A percentile compares a stretch with the other conserved stretches of the same genome.
phyloP scores from a whole-genome alignment of 495 filamentous ascomycete species.

The Poronia punctata region DNA sequence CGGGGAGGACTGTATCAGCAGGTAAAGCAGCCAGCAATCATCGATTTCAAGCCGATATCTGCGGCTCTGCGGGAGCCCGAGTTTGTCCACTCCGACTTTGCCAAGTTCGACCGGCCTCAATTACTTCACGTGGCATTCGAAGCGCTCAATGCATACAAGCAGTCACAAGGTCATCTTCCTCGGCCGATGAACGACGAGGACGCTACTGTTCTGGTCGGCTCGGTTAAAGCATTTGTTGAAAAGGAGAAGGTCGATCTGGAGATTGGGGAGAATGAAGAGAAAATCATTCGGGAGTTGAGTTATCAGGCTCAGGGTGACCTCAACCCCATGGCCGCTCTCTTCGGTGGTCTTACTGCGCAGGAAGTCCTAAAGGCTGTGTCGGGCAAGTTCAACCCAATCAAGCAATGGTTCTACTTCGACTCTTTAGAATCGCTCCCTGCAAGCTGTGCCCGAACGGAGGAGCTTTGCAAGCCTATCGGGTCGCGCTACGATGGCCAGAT shows the following conservation, averaged over 20 bases:
- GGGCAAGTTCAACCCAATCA: conserved; percentile 89
- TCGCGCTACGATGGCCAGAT: conserved; percentile 95
- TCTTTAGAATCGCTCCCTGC: conserved; percentile 88
- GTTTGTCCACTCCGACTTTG: conserved; percentile 85
- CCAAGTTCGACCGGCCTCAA: conserved; percentile 90
- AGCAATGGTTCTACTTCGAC: conserved; percentile 96
- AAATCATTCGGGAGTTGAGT: conserved; percentile 85
- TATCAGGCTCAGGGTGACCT: conserved; percentile 94
- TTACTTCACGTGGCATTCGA: conserved; percentile 92
- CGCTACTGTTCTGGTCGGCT: conserved; percentile 66
- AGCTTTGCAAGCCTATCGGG: conserved; percentile 73
- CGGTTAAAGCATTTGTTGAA: conserved; percentile 61
- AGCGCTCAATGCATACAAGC: conserved; percentile 76
- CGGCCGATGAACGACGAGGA: conserved; percentile 77
- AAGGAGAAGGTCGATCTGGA: conserved; percentile 68
- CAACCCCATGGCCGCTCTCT: conserved; percentile 87
- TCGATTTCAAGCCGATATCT: conserved; percentile 78
- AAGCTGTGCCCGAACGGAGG: conserved; percentile 66
- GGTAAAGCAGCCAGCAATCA: conserved; percentile 93
- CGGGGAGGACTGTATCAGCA: conserved; percentile 85
- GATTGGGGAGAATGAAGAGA: conserved; percentile 88
- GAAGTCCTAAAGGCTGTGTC: conserved; percentile 97
- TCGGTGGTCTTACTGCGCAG: conserved; percentile 90
- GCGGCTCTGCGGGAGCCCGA: conserved; percentile 79
- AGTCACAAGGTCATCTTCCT: conserved; percentile 66